These are phyloP conservation scores for Gossypium bickii DNA, from an alignment of 345 rosid genomes.

Conservation along the genomic window DNA sequence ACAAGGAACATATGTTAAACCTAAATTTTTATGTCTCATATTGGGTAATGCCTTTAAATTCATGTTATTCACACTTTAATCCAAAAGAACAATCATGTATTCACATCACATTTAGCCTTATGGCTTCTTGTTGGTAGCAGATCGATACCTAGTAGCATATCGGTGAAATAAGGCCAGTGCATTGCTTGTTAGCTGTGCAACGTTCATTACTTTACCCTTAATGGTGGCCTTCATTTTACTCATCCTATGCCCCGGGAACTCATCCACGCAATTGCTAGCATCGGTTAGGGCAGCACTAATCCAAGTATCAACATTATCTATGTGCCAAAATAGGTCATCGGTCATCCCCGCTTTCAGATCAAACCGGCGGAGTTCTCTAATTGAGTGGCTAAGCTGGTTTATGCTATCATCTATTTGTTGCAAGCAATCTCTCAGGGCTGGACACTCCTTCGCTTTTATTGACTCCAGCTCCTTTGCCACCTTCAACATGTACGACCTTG, in stretches of 20 bases:
- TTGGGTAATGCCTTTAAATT: no score
- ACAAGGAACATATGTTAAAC: no score
- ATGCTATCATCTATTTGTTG: slow-evolving; percentile 52
- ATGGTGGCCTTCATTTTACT: slow-evolving; percentile 66
- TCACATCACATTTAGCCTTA: neutral
- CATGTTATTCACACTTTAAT: neutral
- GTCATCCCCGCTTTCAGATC: slow-evolving; percentile 10
- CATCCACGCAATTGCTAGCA: slow-evolving; percentile 47
- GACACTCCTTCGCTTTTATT: slow-evolving; percentile 38
- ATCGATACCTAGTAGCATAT: slow-evolving; percentile 42
- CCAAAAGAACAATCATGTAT: no score
- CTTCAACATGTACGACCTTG: slow-evolving; percentile 49
- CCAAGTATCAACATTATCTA: slow-evolving; percentile 70
- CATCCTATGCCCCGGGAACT: slow-evolving; percentile 53
- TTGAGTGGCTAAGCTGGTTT: slow-evolving; percentile 53
- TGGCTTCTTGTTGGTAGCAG: slow-evolving; percentile 26
- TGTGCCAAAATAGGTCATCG: slow-evolving; percentile 41
- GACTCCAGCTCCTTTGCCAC: slow-evolving; percentile 36
- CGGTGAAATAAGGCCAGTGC: slow-evolving; percentile 67
- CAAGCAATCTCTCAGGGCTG: slow-evolving; percentile 53
- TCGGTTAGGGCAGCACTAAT: slow-evolving; percentile 68
- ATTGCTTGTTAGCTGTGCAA: slow-evolving; percentile 72
- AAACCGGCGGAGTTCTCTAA: slow-evolving; percentile 50
- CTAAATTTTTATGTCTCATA: no score
- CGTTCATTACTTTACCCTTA: slow-evolving; percentile 68